Evolutionary conservation across 768 basidiomycete genomes (phyloP), one percentile per base, ranked within the genome.

Genomic region (Dendrothele bispora): DNA sequence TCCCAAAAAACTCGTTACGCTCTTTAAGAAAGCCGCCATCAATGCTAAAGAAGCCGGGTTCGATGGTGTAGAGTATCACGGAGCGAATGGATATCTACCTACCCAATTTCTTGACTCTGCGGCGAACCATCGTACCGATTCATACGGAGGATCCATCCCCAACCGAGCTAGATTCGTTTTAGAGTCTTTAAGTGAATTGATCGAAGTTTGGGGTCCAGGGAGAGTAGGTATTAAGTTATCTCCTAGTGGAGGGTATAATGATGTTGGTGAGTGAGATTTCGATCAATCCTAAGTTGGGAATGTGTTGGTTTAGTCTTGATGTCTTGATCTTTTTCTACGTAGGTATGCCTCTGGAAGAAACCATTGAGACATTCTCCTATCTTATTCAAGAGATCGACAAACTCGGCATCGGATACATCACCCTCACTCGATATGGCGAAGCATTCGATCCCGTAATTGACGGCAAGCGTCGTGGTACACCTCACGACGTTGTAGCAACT

Each of bases 111-210:
- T 70, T 27, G 65, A 69, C 52, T 46, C 48, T 37, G 56, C 50
- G 1, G 51, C 63, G 41, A 73, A 75, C 64, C 51, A 59, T 20
- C 67, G 72, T 22, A 70, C 65, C 14, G 73, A 74, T 63, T 45
- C 61, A 37, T 78, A 71, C 67, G 77, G 77, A 14, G 76, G 76
- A 1, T 63, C 62, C 10, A 43, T 69, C 21, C 69, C 73, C 56
- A 73, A 74, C 58, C 65, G 77, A 17, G 50, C 61, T 2, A 58
- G 73, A 14, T 77, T 78, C 58, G 54, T 57, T 4, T 54, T 72
- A 18, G 70, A 72, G 52, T 63, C 60, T 26, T 46, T 69, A 22
- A 61, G 68, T 37, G 65, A 55, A 15, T 35, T 66, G 38, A 50
- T 59, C 36, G 59, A 63, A 15, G 66, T 71, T 28, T 69, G 61